phyloP scores from a whole-genome alignment of 1,139 yeast species.

The Candida anutae region DNA sequence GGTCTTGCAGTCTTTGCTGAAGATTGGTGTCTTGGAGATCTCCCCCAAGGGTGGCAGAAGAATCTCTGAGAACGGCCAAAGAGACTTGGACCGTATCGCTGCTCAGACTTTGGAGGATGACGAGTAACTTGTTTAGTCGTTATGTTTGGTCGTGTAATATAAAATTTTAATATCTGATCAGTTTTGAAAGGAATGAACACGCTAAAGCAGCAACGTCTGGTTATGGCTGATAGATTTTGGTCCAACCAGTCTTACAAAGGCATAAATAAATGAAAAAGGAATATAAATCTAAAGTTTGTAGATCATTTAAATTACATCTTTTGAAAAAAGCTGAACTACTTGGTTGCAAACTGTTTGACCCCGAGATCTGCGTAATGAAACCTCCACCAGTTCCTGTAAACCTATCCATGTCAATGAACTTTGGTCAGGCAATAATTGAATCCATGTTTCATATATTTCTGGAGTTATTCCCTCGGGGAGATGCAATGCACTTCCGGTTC shows the following conservation, averaged over 20 bases:
- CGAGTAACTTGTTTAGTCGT: conserved; percentile 35
- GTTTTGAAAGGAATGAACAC: too few species aligned
- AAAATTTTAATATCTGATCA: too few species aligned
- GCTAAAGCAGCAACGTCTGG: too few species aligned
- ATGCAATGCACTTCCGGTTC: conserved; percentile 12
- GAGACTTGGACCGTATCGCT: conserved; percentile 99
- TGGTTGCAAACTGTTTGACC: conserved; percentile 12
- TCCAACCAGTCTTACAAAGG: too few species aligned
- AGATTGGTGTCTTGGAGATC: conserved; percentile 94
- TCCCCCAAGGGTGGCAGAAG: conserved; percentile 99
- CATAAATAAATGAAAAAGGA: too few species aligned
- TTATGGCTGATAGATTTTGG: too few species aligned
- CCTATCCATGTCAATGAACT: conserved; percentile 63
- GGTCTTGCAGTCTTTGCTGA: conserved; percentile 96
- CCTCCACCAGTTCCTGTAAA: conserved; percentile 37
- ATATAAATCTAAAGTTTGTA: too few species aligned
- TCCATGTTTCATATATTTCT: conserved; percentile 43
- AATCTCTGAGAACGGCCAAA: conserved; percentile 98
- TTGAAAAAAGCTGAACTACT: conserved; percentile 3
- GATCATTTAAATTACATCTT: too few species aligned
- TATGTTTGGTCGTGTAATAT: too few species aligned
- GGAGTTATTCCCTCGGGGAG: conserved; percentile 42
- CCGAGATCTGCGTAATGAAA: conserved; percentile 12
- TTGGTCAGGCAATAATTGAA: conserved; percentile 44
- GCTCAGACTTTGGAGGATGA: conserved; percentile 96